Evolutionary conservation across 2,329 filamentous ascomycete species (phyloP).

Genomic region (Ascosphaera aggregata): DNA sequence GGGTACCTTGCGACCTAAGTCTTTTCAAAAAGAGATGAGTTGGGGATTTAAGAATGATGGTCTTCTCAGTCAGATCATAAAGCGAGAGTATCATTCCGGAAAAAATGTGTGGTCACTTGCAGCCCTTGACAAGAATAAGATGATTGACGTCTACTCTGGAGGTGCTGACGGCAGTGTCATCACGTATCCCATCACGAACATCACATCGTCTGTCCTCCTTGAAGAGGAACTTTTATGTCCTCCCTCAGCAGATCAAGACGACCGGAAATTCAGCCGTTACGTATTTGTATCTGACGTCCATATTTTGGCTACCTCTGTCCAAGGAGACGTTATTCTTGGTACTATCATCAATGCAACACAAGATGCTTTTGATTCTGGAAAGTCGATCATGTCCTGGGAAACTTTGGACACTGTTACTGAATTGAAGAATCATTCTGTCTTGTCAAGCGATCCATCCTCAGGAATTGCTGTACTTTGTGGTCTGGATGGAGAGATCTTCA

Average conservation of each 20-base stretch:
- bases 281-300: slow-evolving; percentile 13
- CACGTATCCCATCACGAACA: slow-evolving; percentile 7
- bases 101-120: slow-evolving; percentile 79
- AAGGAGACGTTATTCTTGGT: slow-evolving; percentile 14
- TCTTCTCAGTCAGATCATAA: slow-evolving; percentile 28
- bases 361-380: background rate
- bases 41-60: slow-evolving; percentile 6
- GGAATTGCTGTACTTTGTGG: slow-evolving; percentile 15
- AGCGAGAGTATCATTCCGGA: slow-evolving; percentile 46
- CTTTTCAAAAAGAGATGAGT: slow-evolving; percentile 6
- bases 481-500: slow-evolving; percentile 11
- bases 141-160: slow-evolving; percentile 38
- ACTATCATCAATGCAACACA: background rate
- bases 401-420: slow-evolving; percentile 11
- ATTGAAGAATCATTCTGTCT: slow-evolving; percentile 11
- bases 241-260: slow-evolving; percentile 2
- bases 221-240: slow-evolving; percentile 1
- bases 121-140: slow-evolving; percentile 7
- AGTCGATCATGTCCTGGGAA: slow-evolving; percentile 9
- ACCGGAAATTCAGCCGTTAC: slow-evolving; percentile 10
- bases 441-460: slow-evolving; percentile 10
- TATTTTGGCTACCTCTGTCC: slow-evolving; percentile 12
- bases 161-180: slow-evolving; percentile 55
- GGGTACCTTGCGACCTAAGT: slow-evolving; percentile 18
- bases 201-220: background rate